Conservation (phyloP, 1,284 basidiomycete species). For the Inonotus obliquus region DNA sequence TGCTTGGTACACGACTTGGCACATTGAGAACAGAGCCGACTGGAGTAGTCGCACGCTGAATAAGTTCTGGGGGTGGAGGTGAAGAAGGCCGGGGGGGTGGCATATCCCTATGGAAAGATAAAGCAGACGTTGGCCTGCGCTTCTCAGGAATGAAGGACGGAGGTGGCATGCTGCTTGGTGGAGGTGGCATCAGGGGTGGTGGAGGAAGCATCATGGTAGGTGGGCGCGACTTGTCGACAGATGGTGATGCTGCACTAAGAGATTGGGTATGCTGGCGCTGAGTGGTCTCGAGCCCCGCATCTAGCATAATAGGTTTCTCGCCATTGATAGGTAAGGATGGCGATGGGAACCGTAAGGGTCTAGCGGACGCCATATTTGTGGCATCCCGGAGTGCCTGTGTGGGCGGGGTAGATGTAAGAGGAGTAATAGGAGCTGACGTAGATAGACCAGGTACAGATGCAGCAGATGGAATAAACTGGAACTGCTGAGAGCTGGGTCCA, state of each 20-base stretch:
- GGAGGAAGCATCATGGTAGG: slow-evolving; percentile 85
- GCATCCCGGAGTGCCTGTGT: slow-evolving; percentile 41
- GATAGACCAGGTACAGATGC: slow-evolving; percentile 32
- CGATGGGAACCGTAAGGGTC: slow-evolving; percentile 32
- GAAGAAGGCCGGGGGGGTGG: slow-evolving; percentile 83
- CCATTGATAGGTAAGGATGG: slow-evolving; percentile 31
- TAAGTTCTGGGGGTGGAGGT: slow-evolving; percentile 83
- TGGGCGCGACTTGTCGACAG: slow-evolving; percentile 75
- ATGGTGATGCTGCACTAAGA: slow-evolving; percentile 33
- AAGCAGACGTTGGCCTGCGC: slow-evolving; percentile 48
- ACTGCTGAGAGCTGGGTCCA: slow-evolving; percentile 57
- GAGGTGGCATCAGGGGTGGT: slow-evolving; percentile 77
- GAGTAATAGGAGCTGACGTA: slow-evolving; percentile 26
- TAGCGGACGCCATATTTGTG: slow-evolving; percentile 33
- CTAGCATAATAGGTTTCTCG: slow-evolving; percentile 48
- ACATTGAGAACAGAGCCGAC: slow-evolving; percentile 60
- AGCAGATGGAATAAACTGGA: slow-evolving; percentile 67
- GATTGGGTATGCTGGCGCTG: slow-evolving; percentile 47
- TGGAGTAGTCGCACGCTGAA: slow-evolving; percentile 83
- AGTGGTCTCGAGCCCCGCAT: slow-evolving; percentile 38
- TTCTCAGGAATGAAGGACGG: slow-evolving; percentile 72
- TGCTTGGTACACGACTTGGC: slow-evolving; percentile 44
- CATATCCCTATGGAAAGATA: slow-evolving; percentile 42
- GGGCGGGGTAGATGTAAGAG: slow-evolving; percentile 33
- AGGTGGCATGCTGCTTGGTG: slow-evolving; percentile 65